Base-by-base conservation (phyloP, 1,139 yeast species). In the Blastobotrys indianensis region DNA sequence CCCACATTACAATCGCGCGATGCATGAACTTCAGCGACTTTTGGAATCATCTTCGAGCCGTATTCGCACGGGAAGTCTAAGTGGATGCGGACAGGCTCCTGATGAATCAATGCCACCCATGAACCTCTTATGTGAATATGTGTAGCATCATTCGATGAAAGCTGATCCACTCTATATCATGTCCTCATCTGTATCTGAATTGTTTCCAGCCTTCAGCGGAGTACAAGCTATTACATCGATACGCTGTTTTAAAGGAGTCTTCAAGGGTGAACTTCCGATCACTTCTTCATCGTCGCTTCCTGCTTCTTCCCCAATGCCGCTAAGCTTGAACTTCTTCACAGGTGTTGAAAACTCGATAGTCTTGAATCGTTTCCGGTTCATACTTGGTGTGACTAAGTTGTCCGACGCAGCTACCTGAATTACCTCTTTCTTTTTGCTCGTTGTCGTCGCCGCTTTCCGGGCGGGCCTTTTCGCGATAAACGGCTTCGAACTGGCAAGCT, bases 381-480 rank as follows among this genome's bases (percentile, higher is more conserved):
- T 35, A 28, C 45, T 42, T 8, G 48, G 48, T 2, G 48, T 45
- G 30, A 42, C 44, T 25, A 45, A 35, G 17, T 28, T 39, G 8
- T 45, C 45, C 13, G 40, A 36, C 5, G 42, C 48, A 10, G 49
- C 49, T 2, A 46, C 49, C 20, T 46, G 49, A 20, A 46, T 12
- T 11, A 42, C 42, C 6, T 42, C 20, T 11, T 16, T 29, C 15
- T 15, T 29, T 13, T 23, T 15, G 29, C 35, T 29, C 11, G 15
- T 15, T 9, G 41, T 28, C 8, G 28, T 25, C 2, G 16, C 37
- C 37, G 20, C 30, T 12, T 28, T 32, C 17, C 23, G 29, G 15
- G 30, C 28, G 39, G 23, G 40, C 30, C n/a, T 44, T 30, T 29
- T 42, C 39, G n/a, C 39, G 35, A 12, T 41, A 35, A 37, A 46